Conservation (phyloP, 106 monocot species). For the Amphibolis antarctica region DNA sequence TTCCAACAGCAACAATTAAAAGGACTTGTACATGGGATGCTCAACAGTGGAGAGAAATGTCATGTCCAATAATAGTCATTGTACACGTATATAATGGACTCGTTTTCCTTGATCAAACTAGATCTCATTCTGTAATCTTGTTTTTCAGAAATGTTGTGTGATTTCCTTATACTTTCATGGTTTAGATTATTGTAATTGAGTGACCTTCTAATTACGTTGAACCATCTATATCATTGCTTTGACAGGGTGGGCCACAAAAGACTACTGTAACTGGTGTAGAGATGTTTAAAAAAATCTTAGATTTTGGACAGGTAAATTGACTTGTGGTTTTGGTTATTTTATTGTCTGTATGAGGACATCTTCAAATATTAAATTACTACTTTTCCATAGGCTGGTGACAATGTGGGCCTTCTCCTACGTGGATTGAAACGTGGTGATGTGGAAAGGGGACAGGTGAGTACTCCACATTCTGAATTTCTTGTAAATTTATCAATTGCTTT, state of each 20-base stretch:
- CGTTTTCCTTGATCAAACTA: too few species aligned
- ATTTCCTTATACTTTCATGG: too few species aligned
- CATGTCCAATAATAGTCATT: too few species aligned
- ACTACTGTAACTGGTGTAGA: slow-evolving; percentile 44
- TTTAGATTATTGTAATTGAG: neutral
- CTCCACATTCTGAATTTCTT: too few species aligned
- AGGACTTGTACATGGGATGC: too few species aligned
- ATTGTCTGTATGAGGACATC: neutral
- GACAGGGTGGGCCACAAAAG: slow-evolving; percentile 32
- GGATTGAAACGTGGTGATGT: slow-evolving; percentile 96
- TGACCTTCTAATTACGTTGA: neutral
- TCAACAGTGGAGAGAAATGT: too few species aligned
- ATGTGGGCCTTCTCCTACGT: slow-evolving; percentile 91
- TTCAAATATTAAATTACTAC: neutral
- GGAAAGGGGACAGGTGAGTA: slow-evolving; percentile 72
- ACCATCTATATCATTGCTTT: neutral
- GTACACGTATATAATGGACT: too few species aligned
- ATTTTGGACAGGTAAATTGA: slow-evolving; percentile 25
- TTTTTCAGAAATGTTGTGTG: too few species aligned
- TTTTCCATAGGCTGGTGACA: slow-evolving; percentile 67
- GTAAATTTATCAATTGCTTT: too few species aligned
- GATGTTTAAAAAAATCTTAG: slow-evolving; percentile 44
- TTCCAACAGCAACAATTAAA: too few species aligned
- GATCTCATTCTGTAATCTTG: too few species aligned
- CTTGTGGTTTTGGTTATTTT: neutral